phyloP scores from a whole-genome alignment of 2,329 filamentous ascomycete species.

The Byssochlamys sp. region DNA sequence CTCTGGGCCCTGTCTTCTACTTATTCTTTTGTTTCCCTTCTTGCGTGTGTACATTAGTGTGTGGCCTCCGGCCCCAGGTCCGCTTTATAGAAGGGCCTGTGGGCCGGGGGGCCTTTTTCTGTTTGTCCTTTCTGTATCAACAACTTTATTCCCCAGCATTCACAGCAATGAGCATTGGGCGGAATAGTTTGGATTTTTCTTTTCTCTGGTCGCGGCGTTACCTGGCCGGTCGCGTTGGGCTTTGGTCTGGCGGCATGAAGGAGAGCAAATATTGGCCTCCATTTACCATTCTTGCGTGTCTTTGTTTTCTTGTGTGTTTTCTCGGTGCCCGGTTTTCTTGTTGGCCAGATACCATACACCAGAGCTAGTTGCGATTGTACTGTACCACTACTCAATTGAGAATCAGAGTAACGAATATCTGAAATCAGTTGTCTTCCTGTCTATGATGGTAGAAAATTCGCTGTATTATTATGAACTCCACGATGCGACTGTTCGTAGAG shows the following conservation, averaged over 20 bases:
- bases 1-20: background rate
- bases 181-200: background rate
- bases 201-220: background rate
- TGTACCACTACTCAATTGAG: background rate
- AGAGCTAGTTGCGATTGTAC: background rate
- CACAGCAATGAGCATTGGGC: background rate
- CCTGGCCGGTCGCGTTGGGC: background rate
- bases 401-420: background rate
- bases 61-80: background rate
- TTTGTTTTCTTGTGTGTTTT: background rate
- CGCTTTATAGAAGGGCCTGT: background rate
- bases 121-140: background rate
- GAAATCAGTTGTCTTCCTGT: background rate
- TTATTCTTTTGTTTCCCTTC: background rate
- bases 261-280: background rate
- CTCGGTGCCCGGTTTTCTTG: background rate
- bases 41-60: slow-evolving; percentile 1
- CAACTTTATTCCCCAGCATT: background rate
- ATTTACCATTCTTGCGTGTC: background rate
- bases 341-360: background rate
- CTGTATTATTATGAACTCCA: background rate
- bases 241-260: background rate
- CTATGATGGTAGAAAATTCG: background rate
- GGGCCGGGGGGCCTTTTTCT: background rate
- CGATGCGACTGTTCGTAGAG: too few relatives aligned